Evolutionary conservation across 371 early-diverging fungal species (phyloP).

Genomic region (Nematocida ausubeli): DNA sequence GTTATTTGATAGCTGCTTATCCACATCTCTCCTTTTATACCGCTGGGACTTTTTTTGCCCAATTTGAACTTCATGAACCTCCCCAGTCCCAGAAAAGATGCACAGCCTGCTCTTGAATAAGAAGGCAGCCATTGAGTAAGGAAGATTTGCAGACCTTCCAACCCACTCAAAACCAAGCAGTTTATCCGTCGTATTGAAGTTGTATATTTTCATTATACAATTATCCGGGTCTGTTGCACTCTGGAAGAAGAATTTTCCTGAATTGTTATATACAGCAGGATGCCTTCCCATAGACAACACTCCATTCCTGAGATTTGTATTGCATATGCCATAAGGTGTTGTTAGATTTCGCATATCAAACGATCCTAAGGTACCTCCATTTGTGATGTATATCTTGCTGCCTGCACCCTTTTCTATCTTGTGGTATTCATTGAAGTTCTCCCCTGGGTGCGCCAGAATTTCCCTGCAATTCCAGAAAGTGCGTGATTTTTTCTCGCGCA

Average conservation of each 20-base stretch:
- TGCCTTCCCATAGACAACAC: constrained; percentile 8
- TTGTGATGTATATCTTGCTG: not conserved
- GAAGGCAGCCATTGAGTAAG: constrained; percentile 39
- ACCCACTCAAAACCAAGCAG: constrained; percentile 45
- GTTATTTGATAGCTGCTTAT: not conserved
- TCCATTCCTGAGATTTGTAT: not conserved
- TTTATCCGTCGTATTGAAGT: not conserved
- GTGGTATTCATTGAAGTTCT: not conserved
- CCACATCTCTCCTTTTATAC: not conserved
- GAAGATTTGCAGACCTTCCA: not conserved
- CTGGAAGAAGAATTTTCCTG: constrained; percentile 47
- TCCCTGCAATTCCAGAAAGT: not conserved
- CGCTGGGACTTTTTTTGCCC: not conserved
- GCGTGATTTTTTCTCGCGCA: constrained; percentile 22
- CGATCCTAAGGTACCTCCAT: not conserved
- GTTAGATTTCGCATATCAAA: constrained; percentile 31
- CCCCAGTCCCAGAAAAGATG: not conserved
- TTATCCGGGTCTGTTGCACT: not conserved
- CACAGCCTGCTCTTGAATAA: constrained; percentile 3
- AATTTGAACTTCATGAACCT: not conserved
- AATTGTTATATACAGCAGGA: constrained; percentile 30
- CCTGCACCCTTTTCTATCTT: not conserved
- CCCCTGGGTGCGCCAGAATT: not conserved
- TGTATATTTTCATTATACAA: not conserved
- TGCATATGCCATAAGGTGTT: not conserved